Conservation (phyloP, 1,284 basidiomycete genomes). For the Trametes versicolor region DNA sequence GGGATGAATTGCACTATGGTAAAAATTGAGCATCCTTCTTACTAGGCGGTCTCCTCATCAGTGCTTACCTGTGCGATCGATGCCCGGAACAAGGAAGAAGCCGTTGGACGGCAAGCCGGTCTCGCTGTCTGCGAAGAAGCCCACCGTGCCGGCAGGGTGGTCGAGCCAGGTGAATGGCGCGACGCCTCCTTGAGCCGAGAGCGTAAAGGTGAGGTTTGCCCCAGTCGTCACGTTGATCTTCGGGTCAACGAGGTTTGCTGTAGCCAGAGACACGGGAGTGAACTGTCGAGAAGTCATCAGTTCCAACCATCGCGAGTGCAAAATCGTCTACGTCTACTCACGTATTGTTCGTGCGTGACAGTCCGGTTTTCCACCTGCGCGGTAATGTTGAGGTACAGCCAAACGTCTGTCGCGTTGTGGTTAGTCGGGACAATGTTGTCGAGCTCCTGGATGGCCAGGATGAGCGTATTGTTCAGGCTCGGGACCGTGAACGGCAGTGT, state of each 20-base stretch:
- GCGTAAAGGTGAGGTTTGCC: conserved; percentile 55
- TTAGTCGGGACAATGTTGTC: conserved; percentile 56
- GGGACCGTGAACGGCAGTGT: conserved; percentile 55
- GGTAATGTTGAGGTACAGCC: conserved; percentile 61
- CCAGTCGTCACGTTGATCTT: conserved; percentile 49
- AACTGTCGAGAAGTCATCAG: conserved; percentile 48
- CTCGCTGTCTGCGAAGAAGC: conserved; percentile 57
- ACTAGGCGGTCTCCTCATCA: neutral
- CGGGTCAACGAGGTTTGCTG: conserved; percentile 57
- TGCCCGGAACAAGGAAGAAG: conserved; percentile 59
- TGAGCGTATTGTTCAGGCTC: conserved; percentile 59
- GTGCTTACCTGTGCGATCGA: conserved; percentile 55
- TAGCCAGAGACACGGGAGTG: conserved; percentile 58
- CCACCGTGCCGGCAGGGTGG: conserved; percentile 62
- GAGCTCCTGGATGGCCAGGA: conserved; percentile 53
- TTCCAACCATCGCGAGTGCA: neutral
- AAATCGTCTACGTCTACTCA: conserved; percentile 41
- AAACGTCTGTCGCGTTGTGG: conserved; percentile 54
- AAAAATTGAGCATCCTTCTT: neutral
- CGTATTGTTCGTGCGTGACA: conserved; percentile 63
- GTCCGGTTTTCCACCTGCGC: conserved; percentile 54
- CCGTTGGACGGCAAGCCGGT: conserved; percentile 57
- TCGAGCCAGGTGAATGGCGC: conserved; percentile 69
- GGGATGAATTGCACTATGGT: conserved; percentile 55
- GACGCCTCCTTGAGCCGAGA: conserved; percentile 62